Conservation (phyloP, 1,284 basidiomycete genomes). For the Grifola frondosa region DNA sequence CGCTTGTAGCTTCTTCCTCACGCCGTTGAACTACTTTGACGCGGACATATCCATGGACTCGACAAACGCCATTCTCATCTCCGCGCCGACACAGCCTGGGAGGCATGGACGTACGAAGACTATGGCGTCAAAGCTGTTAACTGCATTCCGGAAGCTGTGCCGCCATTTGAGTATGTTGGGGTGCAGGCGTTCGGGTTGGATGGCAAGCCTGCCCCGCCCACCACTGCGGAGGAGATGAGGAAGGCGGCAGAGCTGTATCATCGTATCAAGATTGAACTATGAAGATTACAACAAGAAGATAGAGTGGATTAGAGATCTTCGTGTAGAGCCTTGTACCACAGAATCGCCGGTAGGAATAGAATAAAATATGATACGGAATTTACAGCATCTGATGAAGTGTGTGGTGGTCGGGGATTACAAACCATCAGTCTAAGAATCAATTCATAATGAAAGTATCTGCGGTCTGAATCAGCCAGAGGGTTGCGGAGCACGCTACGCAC, state of each 20-base stretch:
- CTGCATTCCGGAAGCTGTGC: constrained; percentile 44
- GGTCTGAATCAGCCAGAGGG: no score
- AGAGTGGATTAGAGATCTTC: no score
- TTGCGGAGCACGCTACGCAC: no score
- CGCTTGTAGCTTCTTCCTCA: constrained; percentile 50
- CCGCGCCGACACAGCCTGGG: constrained; percentile 40
- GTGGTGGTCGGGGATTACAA: no score
- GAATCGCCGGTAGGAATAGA: no score
- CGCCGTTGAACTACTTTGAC: constrained; percentile 67
- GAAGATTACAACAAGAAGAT: no score
- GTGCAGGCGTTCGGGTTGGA: constrained; percentile 36
- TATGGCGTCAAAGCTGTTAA: constrained; percentile 49
- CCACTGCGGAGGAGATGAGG: constrained; percentile 41
- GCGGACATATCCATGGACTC: constrained; percentile 58
- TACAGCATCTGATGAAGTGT: no score
- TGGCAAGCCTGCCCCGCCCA: constrained; percentile 33
- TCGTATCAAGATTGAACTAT: constrained; percentile 33
- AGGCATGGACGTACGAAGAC: constrained; percentile 47
- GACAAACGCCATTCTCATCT: constrained; percentile 52
- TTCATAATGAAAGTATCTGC: no score
- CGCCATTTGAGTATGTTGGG: constrained; percentile 44
- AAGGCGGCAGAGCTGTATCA: constrained; percentile 44
- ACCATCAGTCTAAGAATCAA: no score
- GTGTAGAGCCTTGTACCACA: no score
- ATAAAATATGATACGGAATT: no score